These are phyloP conservation scores for Jatropha curcas DNA, from an alignment of 345 rosid species.

Conservation along the genomic window DNA sequence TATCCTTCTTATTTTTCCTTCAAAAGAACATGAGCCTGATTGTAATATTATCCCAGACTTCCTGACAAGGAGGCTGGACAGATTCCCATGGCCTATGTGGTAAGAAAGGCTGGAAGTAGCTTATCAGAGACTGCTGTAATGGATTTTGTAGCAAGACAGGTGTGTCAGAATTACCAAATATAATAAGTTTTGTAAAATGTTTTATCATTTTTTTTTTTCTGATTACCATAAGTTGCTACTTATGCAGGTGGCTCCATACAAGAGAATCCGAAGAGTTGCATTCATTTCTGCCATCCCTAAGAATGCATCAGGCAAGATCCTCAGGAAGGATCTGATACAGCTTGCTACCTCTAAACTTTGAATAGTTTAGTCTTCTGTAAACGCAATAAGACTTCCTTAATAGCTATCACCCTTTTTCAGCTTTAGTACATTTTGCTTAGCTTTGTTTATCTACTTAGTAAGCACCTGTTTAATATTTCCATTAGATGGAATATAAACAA, in stretches of 20 bases:
- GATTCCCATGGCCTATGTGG: constrained; percentile 81
- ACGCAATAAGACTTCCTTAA: background rate
- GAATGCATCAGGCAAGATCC: constrained; percentile 80
- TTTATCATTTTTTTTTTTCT: background rate
- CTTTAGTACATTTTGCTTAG: background rate
- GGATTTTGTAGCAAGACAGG: constrained; percentile 74
- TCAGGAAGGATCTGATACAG: constrained; percentile 80
- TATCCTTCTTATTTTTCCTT: background rate
- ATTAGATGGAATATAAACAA: too few species aligned
- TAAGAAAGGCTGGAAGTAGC: constrained; percentile 54
- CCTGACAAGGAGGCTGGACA: constrained; percentile 86
- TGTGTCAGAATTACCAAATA: constrained; percentile 13
- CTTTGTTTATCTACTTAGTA: background rate
- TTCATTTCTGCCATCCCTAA: constrained; percentile 66
- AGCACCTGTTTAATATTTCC: background rate
- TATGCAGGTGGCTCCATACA: constrained; percentile 79
- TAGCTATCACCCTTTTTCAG: background rate
- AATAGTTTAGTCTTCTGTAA: constrained; percentile 13
- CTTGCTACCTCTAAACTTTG: constrained; percentile 74
- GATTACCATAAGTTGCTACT: background rate
- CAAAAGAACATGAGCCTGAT: background rate
- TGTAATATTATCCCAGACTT: constrained; percentile 42
- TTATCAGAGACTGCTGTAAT: constrained; percentile 49
- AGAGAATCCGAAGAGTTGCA: constrained; percentile 62
- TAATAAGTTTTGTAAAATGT: background rate